These are phyloP conservation scores for Botrytis fabae DNA, from an alignment of 2,329 filamentous ascomycete genomes.

Conservation along the genomic window DNA sequence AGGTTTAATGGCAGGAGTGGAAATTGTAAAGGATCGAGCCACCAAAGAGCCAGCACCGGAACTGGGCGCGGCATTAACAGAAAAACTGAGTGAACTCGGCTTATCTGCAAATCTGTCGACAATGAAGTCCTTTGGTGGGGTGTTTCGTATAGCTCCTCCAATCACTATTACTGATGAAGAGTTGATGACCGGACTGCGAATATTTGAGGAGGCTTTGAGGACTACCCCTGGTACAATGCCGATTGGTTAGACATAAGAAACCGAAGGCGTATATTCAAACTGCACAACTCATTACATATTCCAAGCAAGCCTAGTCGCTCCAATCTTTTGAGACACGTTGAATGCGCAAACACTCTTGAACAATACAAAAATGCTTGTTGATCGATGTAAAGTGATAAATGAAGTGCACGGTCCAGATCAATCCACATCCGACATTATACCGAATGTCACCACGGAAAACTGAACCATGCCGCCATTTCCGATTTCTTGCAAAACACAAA, in stretches of 20 bases:
- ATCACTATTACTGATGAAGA: conserved; percentile 56
- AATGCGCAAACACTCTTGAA: not conserved
- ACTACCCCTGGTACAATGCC: conserved; percentile 23
- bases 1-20: conserved; percentile 58
- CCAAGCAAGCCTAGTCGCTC: not conserved
- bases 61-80: conserved; percentile 50
- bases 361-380: not conserved
- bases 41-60: conserved; percentile 50
- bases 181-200: conserved; percentile 51
- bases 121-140: conserved; percentile 55
- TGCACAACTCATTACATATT: not conserved
- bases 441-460: not conserved
- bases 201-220: conserved; percentile 57
- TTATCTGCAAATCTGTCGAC: conserved; percentile 58
- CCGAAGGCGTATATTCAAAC: not conserved
- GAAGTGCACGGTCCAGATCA: not conserved
- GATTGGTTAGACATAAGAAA: not conserved
- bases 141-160: conserved; percentile 60
- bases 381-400: not conserved
- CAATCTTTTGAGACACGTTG: not conserved
- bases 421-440: not conserved
- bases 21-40: conserved; percentile 54
- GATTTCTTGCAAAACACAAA: not conserved
- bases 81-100: conserved; percentile 52
- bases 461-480: not conserved